Evolutionary conservation across 176 grass and related monocot species (phyloP), one percentile per base, ranked within the genome.

Genomic region (Oropetium thomaeum): DNA sequence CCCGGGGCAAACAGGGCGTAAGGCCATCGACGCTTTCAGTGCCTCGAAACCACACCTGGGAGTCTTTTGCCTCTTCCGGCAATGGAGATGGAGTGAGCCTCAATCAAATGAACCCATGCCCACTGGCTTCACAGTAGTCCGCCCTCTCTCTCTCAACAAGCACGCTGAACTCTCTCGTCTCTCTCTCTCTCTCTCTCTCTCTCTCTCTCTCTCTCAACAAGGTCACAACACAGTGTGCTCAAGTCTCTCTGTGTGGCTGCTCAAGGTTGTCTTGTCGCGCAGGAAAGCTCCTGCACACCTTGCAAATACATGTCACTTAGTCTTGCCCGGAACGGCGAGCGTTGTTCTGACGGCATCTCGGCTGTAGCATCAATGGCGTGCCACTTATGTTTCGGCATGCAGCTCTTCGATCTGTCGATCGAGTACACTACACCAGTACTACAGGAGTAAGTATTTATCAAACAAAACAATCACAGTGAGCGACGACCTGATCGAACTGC

Each of bases 271-370:
- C 84, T 70, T 81, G 83, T 75, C 70, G 5, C 3, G 54, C 19
- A 32, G 63, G 43, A 80, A 86, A 61, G 30, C n/a, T 0, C 53
- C 34, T 69, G 77, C 81, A 47, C 34, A 22, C 6, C 16, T 87
- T 87, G 84, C 65, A 38, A 48, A 40, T 20, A 37, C 38, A 71
- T 71, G 85, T 87, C 85, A 87, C 79, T 35, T 73, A 62, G 79
- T 67, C 74, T 61, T 87, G 27, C 79, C 85, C 43, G 38, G 62
- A 83, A 43, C 27, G 65, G 78, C 7, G 9, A 37, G 2, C 33
- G 10, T 73, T 22, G 31, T 41, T 83, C 68, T 83, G 85, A 87
- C 30, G 72, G 52, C 34, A 87, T 78, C 79, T 82, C 48, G 58
- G 33, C n/a, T 59, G 74, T 59, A 23, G 64, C 85, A 87, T 87